Base-by-base conservation (phyloP, 1,139 yeast species). In the Saccharomycopsis phalli region DNA sequence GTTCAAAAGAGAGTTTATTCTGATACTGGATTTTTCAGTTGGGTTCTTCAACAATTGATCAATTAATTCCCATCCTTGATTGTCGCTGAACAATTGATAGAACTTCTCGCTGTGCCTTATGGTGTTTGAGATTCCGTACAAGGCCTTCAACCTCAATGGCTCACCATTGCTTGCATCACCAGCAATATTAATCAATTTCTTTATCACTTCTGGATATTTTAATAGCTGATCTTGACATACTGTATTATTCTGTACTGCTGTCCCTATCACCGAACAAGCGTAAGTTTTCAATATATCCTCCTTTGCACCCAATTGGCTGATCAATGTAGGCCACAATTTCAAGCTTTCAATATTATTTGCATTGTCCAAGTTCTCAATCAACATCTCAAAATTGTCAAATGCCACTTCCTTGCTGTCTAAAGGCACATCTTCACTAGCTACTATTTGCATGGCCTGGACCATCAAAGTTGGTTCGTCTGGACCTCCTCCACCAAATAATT, bases 161-260 rank as follows among this genome's bases (percentile, higher is more conserved):
- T 50, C 47, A 4, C 51, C 46, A 13, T 27, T 37, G 6, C 57
- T 53, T 10, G 56, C 54, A 1, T 51, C 47, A 6, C 50, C 46
- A 0, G 71, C 69, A 14, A 76, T 51, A 1, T 55, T 49, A 18
- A 80, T 60, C 44, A 80, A 61, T 38, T 58, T 60, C 13, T 57
- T 51, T 37, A 80, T 59, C 1, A 81, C 81, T 16, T 60, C 61
- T 1, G 66, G 65, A 45, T 77, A 65, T 45, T 71, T 68, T 31
- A 66, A 52, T 49, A 77, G 80, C 41, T 74, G 82, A 41, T 68
- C 66, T 59, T 87, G 96, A 3, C 88, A 68, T 45, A 69, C 71
- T 2, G 75, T 76, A 56, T 91, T 91, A 57, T 91, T 91, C 59
- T 91, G 98, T 1, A 83, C 94, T 0, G 97, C 95, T 1, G 91